Percentiles rank a stretch among this genome's conserved stretches.
Conservation (phyloP, 345 rosid genomes). For the thale cress (Arabidopsis thaliana) region DNA sequence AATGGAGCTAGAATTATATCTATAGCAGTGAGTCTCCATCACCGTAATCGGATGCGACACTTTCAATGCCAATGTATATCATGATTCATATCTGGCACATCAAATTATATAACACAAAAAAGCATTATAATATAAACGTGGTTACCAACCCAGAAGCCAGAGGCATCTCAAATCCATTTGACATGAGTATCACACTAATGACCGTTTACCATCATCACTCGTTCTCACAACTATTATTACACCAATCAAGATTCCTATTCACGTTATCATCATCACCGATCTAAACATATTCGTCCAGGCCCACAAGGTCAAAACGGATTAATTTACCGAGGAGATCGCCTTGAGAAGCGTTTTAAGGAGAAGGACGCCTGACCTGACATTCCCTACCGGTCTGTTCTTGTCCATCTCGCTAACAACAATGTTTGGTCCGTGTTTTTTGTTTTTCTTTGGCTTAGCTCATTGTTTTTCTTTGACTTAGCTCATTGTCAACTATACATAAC, state of each 20-base stretch:
- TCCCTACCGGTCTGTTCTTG: neutral
- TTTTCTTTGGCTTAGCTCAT: neutral
- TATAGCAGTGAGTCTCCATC: neutral
- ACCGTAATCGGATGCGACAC: conserved; percentile 10
- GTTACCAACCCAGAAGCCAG: neutral
- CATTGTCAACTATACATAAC: neutral
- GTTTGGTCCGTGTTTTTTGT: neutral
- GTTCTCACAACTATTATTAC: neutral
- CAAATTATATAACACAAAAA: neutral
- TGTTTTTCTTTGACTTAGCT: neutral
- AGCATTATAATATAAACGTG: neutral
- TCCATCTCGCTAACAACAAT: neutral
- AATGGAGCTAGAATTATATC: neutral
- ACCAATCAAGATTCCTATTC: neutral
- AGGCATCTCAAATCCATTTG: neutral
- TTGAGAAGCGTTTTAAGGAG: neutral
- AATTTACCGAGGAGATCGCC: neutral
- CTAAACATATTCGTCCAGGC: conserved; percentile 4
- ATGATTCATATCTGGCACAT: neutral
- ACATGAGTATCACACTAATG: neutral
- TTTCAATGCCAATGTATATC: neutral
- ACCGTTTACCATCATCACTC: neutral
- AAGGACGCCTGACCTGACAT: neutral
- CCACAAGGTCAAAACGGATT: neutral
- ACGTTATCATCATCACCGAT: neutral